Evolutionary conservation across 495 filamentous ascomycete species (phyloP), one percentile per base, ranked within the genome.

Genomic region (Talaromyces proteolyticus): DNA sequence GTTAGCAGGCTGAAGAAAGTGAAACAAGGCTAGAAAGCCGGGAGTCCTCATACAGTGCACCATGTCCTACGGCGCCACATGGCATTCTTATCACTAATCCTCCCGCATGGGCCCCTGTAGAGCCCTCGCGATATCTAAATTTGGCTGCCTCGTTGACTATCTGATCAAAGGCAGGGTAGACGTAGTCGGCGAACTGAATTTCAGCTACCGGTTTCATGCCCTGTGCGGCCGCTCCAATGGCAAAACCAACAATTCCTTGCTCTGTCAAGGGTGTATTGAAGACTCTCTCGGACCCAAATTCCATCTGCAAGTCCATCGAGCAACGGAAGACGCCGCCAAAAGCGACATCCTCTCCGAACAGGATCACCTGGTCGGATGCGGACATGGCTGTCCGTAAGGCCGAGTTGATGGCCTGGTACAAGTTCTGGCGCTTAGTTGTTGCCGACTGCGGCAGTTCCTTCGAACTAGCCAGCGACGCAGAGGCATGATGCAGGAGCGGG

Each of bases 101-200:
- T 6, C 89, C 89, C 10, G 71, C 76, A 62, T 85, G 78, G 7
- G 78, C 76, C 1, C 78, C 84, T 10, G 84, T 87, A 2, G 62
- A 67, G 0, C 91, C 92, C 62, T 92, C 88, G 44, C 92, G 77
- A 67, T 92, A 98, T 47, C 93, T 73, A 54, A 88, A 87, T 71
- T 97, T 98, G 44, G 90, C 89, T 3, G 91, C 91, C 67, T 98
- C 93, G 61, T 97, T 97, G 53, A 97, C 91, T 36, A 98, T 76
- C 77, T 98, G 93, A 61, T 98, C 93, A 55, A 97, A 97, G 1
- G 93, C 91, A 2, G 93, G 93, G 66, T 85, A 97, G 38, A 98
- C 84, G 65, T 98, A 98, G 67, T 98, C 93, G 29, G 93, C 94
- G 60, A 98, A 98, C 67, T 98, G 93, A 46, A 98, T 93, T 70